Base-by-base conservation (phyloP, 208 protist species). In the Vickermania ingenoplastis region DNA sequence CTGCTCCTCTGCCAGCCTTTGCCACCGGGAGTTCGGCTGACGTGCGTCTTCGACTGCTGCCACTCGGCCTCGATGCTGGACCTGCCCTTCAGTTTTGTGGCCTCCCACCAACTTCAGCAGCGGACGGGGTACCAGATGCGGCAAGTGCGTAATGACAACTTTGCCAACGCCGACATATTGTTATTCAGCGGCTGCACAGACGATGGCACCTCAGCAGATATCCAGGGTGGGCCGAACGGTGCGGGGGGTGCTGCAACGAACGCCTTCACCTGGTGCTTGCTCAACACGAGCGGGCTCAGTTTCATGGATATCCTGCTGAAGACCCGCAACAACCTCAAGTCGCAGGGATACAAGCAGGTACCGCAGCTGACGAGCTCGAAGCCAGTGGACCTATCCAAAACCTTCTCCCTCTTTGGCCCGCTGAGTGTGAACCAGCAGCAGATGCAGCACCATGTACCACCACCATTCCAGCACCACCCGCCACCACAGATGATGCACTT, bases 21-120 rank as follows among this genome's bases (percentile, higher is more conserved):
- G 14, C 77, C 84, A 22, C 25, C 45, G 21, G 83, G 78, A 21
- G 75, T 81, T 24, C 80, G 77, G 11, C 66, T 96, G 0, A 91
- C 83, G 1, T 69, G 67, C 13, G 66, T 96, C 49, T 91, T 93
- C 62, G 88, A 96, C 61, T 92, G 86, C 78, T 96, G 91, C 71
- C 91, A 96, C 83, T 86, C 79, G 1, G 91, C 83, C 53, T 79
- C 77, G 36, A 83, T 88, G 62, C 60, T 92, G 3, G 85, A 92
- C 59, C 79, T 93, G 5, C 83, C 89, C n/a, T 89, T 77, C 69
- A 49, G 28, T 11, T 85, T 88, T 68, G 67, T 77, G 23, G 67
- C 68, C 22, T 24, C 48, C 31, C 75, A 59, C 53, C 56, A 49
- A 48, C 26, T 26, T 25, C 4, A 52, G 31, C 50, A 45, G 36